Percentiles rank a stretch among this genome's conserved stretches.
Evolutionary conservation across 192 early-diverging fungal genomes (phyloP).

Genomic region (Pecoramyces ruminantium): DNA sequence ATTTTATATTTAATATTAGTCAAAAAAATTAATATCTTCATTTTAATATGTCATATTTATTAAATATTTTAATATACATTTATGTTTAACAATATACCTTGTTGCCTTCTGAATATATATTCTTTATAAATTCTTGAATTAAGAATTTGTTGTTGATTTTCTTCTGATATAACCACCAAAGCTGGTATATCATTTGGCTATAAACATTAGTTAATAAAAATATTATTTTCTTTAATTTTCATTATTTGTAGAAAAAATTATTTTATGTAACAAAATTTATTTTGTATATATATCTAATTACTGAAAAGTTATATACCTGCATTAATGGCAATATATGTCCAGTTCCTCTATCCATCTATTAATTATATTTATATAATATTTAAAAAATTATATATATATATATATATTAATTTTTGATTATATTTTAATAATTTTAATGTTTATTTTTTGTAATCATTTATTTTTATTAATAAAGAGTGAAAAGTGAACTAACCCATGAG

Average conservation of each 20-base stretch:
- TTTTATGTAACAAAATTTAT: too few relatives aligned
- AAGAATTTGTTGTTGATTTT: conserved; percentile 22
- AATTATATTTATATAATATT: too few relatives aligned
- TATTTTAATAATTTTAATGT: too few relatives aligned
- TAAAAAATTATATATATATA: too few relatives aligned
- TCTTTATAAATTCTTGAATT: conserved; percentile 55
- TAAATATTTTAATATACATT: neutral
- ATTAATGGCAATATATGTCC: neutral
- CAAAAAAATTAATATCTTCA: neutral
- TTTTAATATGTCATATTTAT: neutral
- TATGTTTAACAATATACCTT: conserved; percentile 37
- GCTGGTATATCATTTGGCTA: neutral
- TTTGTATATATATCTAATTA: too few relatives aligned
- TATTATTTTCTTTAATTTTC: too few relatives aligned
- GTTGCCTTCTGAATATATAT: conserved; percentile 64
- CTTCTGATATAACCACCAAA: neutral
- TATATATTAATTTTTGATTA: too few relatives aligned
- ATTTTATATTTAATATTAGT: too few relatives aligned
- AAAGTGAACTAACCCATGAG: neutral
- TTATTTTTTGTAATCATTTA: too few relatives aligned
- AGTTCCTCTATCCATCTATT: neutral
- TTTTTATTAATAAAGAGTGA: neutral
- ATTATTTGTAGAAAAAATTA: too few relatives aligned
- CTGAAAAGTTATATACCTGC: too few relatives aligned
- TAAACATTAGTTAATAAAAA: too few relatives aligned